Evolutionary conservation across 768 basidiomycete genomes (phyloP).

Genomic region (Tephrocybe sp.): DNA sequence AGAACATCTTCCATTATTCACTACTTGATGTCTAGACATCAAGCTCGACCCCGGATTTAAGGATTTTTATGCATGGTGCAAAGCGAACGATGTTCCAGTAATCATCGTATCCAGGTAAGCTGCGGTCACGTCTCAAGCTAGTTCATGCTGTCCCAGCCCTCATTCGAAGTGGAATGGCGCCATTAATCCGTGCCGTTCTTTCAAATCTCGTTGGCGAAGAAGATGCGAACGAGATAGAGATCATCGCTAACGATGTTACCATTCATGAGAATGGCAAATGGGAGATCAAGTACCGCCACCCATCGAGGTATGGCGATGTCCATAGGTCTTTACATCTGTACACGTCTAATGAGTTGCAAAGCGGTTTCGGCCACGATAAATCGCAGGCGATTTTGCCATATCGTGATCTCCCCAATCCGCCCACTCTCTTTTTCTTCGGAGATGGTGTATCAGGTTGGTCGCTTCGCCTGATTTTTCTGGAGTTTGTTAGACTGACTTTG

Average conservation of each 20-base stretch:
- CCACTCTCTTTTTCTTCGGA: slow-evolving; percentile 93
- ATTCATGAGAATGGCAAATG: slow-evolving; percentile 66
- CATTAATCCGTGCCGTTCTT: slow-evolving; percentile 90
- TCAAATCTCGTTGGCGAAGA: slow-evolving; percentile 74
- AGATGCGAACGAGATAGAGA: slow-evolving; percentile 73
- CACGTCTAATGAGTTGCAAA: slow-evolving; percentile 24
- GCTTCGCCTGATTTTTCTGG: slow-evolving; percentile 4
- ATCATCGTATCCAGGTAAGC: slow-evolving; percentile 87
- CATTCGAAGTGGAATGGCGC: slow-evolving; percentile 78
- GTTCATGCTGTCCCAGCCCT: slow-evolving; percentile 3
- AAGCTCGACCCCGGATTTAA: slow-evolving; percentile 86
- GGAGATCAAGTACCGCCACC: slow-evolving; percentile 86
- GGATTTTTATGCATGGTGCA: slow-evolving; percentile 84
- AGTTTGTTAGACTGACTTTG: not conserved
- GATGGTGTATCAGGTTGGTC: slow-evolving; percentile 89
- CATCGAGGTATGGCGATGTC: slow-evolving; percentile 55
- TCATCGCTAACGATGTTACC: slow-evolving; percentile 90
- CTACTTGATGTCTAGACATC: slow-evolving; percentile 54
- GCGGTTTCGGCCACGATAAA: slow-evolving; percentile 94
- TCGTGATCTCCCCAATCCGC: slow-evolving; percentile 61
- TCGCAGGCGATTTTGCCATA: slow-evolving; percentile 93
- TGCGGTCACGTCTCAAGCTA: not conserved
- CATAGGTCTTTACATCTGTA: not conserved
- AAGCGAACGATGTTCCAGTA: slow-evolving; percentile 75
- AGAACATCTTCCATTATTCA: slow-evolving; percentile 1